Evolutionary conservation across 2,329 filamentous ascomycete genomes (phyloP), one percentile per base, ranked within the genome.

Genomic region (Colletotrichum camelliae): DNA sequence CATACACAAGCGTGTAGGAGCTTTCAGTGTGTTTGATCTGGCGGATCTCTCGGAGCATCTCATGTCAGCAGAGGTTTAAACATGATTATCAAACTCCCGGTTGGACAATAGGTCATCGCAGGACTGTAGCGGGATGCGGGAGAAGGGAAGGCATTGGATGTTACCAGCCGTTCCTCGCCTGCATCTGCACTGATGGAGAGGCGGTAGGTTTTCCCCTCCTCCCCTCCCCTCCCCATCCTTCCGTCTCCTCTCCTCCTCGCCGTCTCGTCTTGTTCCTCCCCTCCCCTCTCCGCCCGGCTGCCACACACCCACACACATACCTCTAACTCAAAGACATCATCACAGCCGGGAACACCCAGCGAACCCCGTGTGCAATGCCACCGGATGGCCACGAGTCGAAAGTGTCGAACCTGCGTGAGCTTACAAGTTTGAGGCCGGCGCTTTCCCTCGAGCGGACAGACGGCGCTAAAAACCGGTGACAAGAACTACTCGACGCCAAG

Each of bases 11-110:
- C 43, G 55, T 35, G 37, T 39, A 24, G 33, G 58, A 13, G 43
- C 43, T 52, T 52, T 21, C 43, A n/a, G 18, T n/a, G 27, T 13
- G 21, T n/a, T 43, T 24, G 52, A 13, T 60, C 21, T 43, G 37
- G 57, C 71, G 71, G 66, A 70, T 70, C 66, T 62, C 66, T 70
- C 66, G 71, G 58, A 70, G 57, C 27, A 37, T 55, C 33, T 65
- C 60, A 55, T 70, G 66, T 64, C 66, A 60, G 35, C 67, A 16
- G 29, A 39, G 31, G 35, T 24, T 24, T 29, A 48, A 69, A 66
- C 15, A 29, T 58, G 33, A 69, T 29, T 31, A 48, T 58, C 64
- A 60, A 48, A n/a, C 57, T 21, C 37, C 33, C 18, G 35, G 4
- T 3, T n/a, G 58, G 31, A 61, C 29, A 58, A 15, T 15, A 18